Percentiles rank a stretch among this genome's conserved stretches.
These are phyloP conservation scores for Penicillium oxalicum DNA, from an alignment of 2,329 filamentous ascomycete genomes.

Conservation along the genomic window DNA sequence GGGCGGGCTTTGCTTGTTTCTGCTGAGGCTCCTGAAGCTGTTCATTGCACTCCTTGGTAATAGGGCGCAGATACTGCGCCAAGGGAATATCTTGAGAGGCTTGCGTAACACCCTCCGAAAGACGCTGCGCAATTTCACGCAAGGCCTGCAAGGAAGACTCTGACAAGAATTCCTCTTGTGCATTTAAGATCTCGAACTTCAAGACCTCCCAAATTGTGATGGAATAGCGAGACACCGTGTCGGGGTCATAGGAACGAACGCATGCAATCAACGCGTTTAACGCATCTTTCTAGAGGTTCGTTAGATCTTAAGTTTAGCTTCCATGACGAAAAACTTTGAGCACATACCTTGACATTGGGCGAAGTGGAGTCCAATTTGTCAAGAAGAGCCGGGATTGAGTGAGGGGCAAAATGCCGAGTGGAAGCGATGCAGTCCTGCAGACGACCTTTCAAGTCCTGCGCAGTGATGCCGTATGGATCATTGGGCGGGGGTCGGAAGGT, in stretches of 20 bases:
- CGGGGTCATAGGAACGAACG: constrained; percentile 53
- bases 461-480: constrained; percentile 64
- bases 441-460: constrained; percentile 60
- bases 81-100: constrained; percentile 40
- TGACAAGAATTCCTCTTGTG: constrained; percentile 60
- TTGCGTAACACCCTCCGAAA: constrained; percentile 43
- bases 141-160: constrained; percentile 53
- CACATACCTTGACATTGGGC: constrained; percentile 56
- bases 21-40: constrained; percentile 63
- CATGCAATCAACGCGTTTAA: constrained; percentile 58
- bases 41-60: constrained; percentile 62
- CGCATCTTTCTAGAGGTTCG: constrained; percentile 50
- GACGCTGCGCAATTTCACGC: constrained; percentile 49
- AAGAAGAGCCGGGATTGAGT: constrained; percentile 60
- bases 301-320: constrained; percentile 13
- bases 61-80: constrained; percentile 53
- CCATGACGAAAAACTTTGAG: background rate
- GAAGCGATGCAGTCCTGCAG: constrained; percentile 60
- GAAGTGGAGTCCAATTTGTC: constrained; percentile 66
- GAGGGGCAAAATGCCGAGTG: constrained; percentile 57
- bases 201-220: constrained; percentile 62
- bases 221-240: constrained; percentile 56
- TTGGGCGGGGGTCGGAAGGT: constrained; percentile 64
- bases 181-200: constrained; percentile 63
- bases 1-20: constrained; percentile 61